Percentiles rank a stretch among this genome's conserved stretches.
phyloP scores from a whole-genome alignment of 768 basidiomycete species.

The Clitopilus passeckerianus region DNA sequence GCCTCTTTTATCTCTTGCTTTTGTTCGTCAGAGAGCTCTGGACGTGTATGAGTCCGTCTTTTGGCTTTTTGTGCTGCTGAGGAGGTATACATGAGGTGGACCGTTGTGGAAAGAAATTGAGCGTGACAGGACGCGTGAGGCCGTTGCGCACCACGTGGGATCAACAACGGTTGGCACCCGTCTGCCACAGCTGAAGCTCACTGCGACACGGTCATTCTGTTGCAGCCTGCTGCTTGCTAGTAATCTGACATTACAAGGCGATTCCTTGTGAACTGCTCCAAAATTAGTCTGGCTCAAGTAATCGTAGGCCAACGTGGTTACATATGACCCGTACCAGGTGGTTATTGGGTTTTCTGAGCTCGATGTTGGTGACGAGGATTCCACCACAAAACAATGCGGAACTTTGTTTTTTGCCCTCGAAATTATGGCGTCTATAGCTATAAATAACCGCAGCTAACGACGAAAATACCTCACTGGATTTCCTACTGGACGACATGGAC shows the following conservation, averaged over 20 bases:
- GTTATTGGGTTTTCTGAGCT: neutral
- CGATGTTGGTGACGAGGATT: neutral
- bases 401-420: no score
- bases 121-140: neutral
- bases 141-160: neutral
- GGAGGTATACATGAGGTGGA: slow-evolving; percentile 49
- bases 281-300: no score
- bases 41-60: slow-evolving; percentile 67
- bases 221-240: no score
- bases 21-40: slow-evolving; percentile 84
- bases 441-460: no score
- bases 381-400: neutral
- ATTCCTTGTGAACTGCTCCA: no score
- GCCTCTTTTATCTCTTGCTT: slow-evolving; percentile 98
- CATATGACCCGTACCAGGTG: no score
- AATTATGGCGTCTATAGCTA: no score
- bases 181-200: neutral
- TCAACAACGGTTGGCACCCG: neutral
- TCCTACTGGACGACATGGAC: no score
- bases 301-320: no score
- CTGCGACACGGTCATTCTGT: neutral
- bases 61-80: slow-evolving; percentile 71
- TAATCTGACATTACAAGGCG: no score
- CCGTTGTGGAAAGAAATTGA: slow-evolving; percentile 6
- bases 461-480: neutral